phyloP scores from a whole-genome alignment of 495 filamentous ascomycete genomes.

The Ramalina peruviana region DNA sequence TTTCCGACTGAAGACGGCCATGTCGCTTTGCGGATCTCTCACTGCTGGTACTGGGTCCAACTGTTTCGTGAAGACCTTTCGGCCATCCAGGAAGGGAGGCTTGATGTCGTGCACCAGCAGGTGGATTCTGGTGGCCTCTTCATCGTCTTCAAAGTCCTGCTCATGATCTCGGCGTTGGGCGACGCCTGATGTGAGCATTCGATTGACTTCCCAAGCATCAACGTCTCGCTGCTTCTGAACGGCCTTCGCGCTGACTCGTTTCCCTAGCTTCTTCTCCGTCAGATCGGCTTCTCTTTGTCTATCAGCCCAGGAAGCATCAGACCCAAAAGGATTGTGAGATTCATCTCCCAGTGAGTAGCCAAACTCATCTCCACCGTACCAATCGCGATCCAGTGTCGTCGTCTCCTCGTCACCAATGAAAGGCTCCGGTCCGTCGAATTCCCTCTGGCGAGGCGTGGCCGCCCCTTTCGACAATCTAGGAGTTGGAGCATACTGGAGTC shows the following conservation, averaged over 20 bases:
- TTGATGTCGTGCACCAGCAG: conserved; percentile 86
- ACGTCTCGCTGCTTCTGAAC: conserved; percentile 82
- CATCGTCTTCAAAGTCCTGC: conserved; percentile 78
- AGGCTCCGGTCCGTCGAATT: conserved; percentile 40
- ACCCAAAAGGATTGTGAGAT: conserved; percentile 52
- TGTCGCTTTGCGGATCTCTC: conserved; percentile 89
- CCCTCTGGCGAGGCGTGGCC: conserved; percentile 32
- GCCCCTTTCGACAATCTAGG: conserved; percentile 32
- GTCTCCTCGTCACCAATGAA: conserved; percentile 31
- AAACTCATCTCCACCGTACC: conserved; percentile 71
- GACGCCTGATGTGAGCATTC: conserved; percentile 93
- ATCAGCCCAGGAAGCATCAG: conserved; percentile 53
- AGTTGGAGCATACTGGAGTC: conserved; percentile 28
- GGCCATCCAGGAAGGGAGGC: conserved; percentile 90
- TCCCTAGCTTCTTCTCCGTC: conserved; percentile 59
- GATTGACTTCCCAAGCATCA: conserved; percentile 97
- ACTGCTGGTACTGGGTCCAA: conserved; percentile 90
- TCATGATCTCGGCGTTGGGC: conserved; percentile 76
- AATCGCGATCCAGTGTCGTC: conserved; percentile 70
- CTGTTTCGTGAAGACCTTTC: conserved; percentile 94
- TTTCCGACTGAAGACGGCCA: conserved; percentile 96
- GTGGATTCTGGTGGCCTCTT: conserved; percentile 82
- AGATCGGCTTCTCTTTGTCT: conserved; percentile 58
- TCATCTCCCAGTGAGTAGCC: conserved; percentile 71
- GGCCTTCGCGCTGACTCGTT: conserved; percentile 53